These are phyloP conservation scores for Amanita thiersii DNA, from an alignment of 768 basidiomycete species.

Conservation along the genomic window DNA sequence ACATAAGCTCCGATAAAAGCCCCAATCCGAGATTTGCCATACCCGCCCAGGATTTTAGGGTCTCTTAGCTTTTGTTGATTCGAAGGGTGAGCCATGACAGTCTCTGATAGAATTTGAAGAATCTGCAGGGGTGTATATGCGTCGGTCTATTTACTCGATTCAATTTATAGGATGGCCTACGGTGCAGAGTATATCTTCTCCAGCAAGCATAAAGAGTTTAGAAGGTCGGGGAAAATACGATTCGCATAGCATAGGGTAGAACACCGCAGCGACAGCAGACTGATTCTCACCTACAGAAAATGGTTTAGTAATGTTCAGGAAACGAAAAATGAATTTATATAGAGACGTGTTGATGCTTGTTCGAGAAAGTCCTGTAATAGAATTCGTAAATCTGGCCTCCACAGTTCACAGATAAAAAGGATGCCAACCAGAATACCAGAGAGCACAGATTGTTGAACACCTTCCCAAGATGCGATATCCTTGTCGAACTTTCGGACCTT, in stretches of 20 bases:
- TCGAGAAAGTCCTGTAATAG: conserved; percentile 23
- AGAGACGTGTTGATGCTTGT: conserved; percentile 18
- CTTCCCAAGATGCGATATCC: conserved; percentile 31
- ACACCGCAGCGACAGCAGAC: conserved; percentile 14
- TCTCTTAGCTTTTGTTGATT: conserved; percentile 42
- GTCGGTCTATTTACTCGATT: conserved; percentile 3
- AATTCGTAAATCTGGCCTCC: conserved; percentile 14
- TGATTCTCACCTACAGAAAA: conserved; percentile 25
- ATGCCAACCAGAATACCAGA: conserved; percentile 42
- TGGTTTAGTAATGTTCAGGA: conserved; percentile 15
- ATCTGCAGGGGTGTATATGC: conserved; percentile 25
- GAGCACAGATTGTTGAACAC: conserved; percentile 34
- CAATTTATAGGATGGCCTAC: conserved; percentile 14
- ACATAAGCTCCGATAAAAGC: not conserved
- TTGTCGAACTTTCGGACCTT: conserved; percentile 21
- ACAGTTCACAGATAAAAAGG: conserved; percentile 13
- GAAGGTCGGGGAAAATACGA: conserved; percentile 19
- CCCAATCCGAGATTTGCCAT: conserved; percentile 7
- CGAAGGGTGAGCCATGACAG: conserved; percentile 26
- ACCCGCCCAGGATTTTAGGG: conserved; percentile 41
- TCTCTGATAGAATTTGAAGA: conserved; percentile 45
- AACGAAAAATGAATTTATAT: not conserved
- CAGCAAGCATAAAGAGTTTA: conserved; percentile 4
- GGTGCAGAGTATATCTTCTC: conserved; percentile 7
- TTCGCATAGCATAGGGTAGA: conserved; percentile 11